A percentile compares a stretch with the other conserved stretches of the same genome.
These are phyloP conservation scores for Quillaja saponaria DNA, from an alignment of 306 rosid species.

Conservation along the genomic window DNA sequence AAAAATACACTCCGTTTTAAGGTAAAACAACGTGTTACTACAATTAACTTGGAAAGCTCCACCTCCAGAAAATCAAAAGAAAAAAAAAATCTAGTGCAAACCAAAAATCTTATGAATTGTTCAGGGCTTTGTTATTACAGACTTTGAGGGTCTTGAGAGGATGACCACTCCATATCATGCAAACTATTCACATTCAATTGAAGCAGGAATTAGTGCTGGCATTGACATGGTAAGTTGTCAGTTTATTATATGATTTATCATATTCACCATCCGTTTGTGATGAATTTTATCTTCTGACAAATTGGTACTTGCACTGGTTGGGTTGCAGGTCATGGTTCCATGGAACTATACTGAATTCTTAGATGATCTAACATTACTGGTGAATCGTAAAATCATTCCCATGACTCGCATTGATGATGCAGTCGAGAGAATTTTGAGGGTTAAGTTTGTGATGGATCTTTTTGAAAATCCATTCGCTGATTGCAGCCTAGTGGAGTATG, in stretches of 20 bases:
- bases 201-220: slow-evolving; percentile 40
- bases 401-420: slow-evolving; percentile 48
- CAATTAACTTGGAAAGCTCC: too few relatives aligned
- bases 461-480: slow-evolving; percentile 43
- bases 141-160: slow-evolving; percentile 44
- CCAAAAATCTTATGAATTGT: slow-evolving; percentile 10
- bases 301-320: too few relatives aligned
- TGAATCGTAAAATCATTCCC: slow-evolving; percentile 32
- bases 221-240: slow-evolving; percentile 39
- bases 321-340: slow-evolving; percentile 44
- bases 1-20: slow-evolving; percentile 42
- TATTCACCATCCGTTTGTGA: background rate
- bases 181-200: slow-evolving; percentile 35
- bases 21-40: slow-evolving; percentile 19
- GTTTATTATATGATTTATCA: too few relatives aligned
- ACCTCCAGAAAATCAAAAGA: too few relatives aligned
- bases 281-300: background rate
- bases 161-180: slow-evolving; percentile 41
- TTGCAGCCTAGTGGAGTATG: slow-evolving; percentile 35
- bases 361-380: slow-evolving; percentile 33
- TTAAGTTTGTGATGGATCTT: slow-evolving; percentile 41
- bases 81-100: too few relatives aligned
- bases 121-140: slow-evolving; percentile 48
- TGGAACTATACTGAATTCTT: slow-evolving; percentile 36
- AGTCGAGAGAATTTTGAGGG: slow-evolving; percentile 38